These are phyloP conservation scores for Cladorrhinum samala DNA, from an alignment of 495 filamentous ascomycete genomes.

Conservation along the genomic window DNA sequence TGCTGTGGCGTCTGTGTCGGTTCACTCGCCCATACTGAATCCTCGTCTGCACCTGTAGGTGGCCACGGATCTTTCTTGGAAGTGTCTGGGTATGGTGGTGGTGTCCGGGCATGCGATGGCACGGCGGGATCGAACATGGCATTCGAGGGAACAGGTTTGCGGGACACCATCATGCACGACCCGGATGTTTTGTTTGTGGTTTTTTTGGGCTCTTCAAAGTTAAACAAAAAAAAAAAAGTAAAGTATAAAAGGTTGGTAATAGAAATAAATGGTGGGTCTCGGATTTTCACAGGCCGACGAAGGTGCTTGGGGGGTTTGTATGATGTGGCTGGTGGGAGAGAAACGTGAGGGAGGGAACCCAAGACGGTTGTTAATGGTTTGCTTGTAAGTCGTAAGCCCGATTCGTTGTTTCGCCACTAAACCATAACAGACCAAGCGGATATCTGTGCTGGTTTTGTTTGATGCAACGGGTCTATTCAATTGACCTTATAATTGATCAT, in stretches of 20 bases:
- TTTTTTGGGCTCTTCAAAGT: background rate
- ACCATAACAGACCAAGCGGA: too few species aligned
- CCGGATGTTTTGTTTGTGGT: background rate
- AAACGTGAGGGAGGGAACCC: background rate
- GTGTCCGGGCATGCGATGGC: constrained; percentile 22
- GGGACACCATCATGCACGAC: constrained; percentile 14
- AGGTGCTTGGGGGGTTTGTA: too few species aligned
- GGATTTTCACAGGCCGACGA: too few species aligned
- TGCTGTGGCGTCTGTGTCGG: background rate
- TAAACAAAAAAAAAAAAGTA: background rate
- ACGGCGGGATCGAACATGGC: constrained; percentile 23
- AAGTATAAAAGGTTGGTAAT: background rate
- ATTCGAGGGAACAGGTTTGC: constrained; percentile 36
- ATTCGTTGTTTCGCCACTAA: background rate
- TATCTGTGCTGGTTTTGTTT: too few species aligned
- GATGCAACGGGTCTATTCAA: too few species aligned
- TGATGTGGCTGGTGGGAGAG: background rate
- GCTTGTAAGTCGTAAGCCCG: background rate
- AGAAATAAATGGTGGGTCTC: too few species aligned
- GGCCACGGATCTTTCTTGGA: constrained; percentile 24
- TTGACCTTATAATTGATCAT: too few species aligned
- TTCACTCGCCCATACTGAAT: constrained; percentile 29
- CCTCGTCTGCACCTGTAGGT: constrained; percentile 28
- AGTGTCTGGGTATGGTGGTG: background rate
- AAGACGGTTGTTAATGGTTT: background rate